Evolutionary conservation across 106 monocot genomes (phyloP).

Genomic region (Dactylorhiza incarnata): DNA sequence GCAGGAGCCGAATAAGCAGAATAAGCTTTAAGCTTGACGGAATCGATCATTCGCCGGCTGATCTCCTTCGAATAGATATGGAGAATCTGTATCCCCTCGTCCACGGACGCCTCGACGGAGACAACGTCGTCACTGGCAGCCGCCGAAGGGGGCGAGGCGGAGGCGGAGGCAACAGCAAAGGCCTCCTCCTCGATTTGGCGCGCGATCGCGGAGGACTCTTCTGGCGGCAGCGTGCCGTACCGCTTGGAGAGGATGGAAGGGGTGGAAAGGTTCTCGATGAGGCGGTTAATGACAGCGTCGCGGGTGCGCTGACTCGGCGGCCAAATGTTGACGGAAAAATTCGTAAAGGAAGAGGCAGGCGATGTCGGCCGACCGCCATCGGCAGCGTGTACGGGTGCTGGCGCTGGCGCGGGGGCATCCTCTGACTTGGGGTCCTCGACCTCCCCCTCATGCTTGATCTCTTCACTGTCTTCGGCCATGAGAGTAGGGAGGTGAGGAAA

Average conservation of each 20-base stretch:
- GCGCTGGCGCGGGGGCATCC: background rate
- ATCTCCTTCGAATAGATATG: slow-evolving; percentile 54
- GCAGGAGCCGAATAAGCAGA: background rate
- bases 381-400: background rate
- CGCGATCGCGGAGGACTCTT: slow-evolving; percentile 24
- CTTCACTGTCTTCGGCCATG: slow-evolving; percentile 3
- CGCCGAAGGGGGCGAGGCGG: background rate
- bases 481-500: background rate
- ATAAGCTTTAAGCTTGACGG: slow-evolving; percentile 19
- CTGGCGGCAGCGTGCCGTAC: slow-evolving; percentile 31
- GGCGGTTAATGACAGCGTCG: slow-evolving; percentile 42
- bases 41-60: slow-evolving; percentile 32
- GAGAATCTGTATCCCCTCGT: slow-evolving; percentile 38
- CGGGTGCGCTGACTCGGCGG: slow-evolving; percentile 59
- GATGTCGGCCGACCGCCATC: background rate
- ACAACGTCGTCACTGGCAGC: background rate
- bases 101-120: slow-evolving; percentile 9
- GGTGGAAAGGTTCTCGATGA: slow-evolving; percentile 36
- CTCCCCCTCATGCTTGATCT: slow-evolving; percentile 14
- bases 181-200: slow-evolving; percentile 35
- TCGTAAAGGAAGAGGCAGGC: background rate
- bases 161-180: slow-evolving; percentile 18
- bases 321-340: slow-evolving; percentile 44
- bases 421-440: slow-evolving; percentile 7
- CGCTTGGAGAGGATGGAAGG: slow-evolving; percentile 41